Conservation (phyloP, 1,284 basidiomycete genomes). For the Cerrena zonata region DNA sequence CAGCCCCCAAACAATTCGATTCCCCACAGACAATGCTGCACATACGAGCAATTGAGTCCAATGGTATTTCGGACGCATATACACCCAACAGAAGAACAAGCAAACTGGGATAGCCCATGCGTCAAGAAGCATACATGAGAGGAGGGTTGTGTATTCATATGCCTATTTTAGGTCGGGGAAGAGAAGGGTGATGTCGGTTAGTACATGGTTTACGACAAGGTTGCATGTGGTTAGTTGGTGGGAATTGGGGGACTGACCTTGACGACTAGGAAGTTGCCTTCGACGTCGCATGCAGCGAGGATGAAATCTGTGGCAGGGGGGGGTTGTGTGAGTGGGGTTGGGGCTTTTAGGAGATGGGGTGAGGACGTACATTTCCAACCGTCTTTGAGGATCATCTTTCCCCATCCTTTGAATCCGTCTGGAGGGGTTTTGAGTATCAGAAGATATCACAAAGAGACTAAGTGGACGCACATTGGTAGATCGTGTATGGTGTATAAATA, state of each 20-base stretch:
- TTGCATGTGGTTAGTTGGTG: neutral
- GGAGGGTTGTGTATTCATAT: constrained; percentile 78
- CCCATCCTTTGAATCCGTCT: constrained; percentile 80
- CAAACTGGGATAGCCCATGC: constrained; percentile 86
- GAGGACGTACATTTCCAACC: constrained; percentile 84
- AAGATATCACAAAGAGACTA: neutral
- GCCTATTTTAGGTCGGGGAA: constrained; percentile 43
- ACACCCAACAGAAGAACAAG: constrained; percentile 75
- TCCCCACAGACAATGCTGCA: constrained; percentile 4
- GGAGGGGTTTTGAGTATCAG: constrained; percentile 4
- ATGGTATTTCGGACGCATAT: constrained; percentile 73
- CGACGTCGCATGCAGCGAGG: constrained; percentile 74
- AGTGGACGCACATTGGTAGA: constrained; percentile 59
- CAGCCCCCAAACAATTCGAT: neutral
- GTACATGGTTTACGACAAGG: neutral
- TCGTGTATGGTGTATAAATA: constrained; percentile 80
- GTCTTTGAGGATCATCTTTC: constrained; percentile 60
- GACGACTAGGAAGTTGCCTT: constrained; percentile 79
- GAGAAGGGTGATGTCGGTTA: constrained; percentile 1
- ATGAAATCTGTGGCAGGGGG: constrained; percentile 51
- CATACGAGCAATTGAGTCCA: constrained; percentile 74
- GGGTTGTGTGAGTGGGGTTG: neutral
- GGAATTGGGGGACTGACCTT: constrained; percentile 38
- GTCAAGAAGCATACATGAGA: constrained; percentile 83
- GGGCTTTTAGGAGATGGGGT: neutral